Evolutionary conservation across 495 filamentous ascomycete species (phyloP).

Genomic region (Daldinia concentrica): DNA sequence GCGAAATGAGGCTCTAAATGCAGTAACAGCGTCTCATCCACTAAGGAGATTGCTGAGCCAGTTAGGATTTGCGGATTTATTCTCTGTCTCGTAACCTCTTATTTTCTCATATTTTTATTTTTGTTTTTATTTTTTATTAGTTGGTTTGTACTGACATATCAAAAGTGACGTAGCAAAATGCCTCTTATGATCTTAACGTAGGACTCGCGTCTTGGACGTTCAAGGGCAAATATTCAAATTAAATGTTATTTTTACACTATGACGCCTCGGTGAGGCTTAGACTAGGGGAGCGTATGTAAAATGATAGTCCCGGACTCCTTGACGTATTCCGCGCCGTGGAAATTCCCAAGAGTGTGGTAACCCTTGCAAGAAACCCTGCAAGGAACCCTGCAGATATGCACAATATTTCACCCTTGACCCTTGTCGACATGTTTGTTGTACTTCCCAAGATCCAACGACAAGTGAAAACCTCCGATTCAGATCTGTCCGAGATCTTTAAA

Average conservation of each 20-base stretch:
- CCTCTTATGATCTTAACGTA: neutral
- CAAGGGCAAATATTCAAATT: neutral
- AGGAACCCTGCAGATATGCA: neutral
- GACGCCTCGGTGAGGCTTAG: neutral
- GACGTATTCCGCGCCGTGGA: conserved; percentile 1
- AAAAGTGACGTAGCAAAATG: conserved; percentile 7
- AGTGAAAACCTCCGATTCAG: conserved; percentile 9
- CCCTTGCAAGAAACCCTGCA: conserved; percentile 27
- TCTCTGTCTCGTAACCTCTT: neutral
- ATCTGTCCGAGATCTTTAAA: neutral
- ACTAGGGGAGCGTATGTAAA: conserved; percentile 5
- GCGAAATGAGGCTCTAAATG: conserved; percentile 18
- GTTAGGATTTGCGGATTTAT: neutral
- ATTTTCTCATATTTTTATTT: neutral
- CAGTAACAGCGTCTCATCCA: neutral
- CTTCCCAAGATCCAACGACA: conserved; percentile 9
- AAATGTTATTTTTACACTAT: neutral
- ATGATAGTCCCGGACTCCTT: conserved; percentile 5
- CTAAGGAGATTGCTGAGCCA: neutral
- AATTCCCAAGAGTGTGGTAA: conserved; percentile 36
- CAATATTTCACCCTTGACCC: conserved; percentile 1
- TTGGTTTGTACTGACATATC: neutral
- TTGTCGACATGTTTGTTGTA: conserved; percentile 6
- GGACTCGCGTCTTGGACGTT: neutral
- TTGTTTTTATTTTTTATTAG: too few relatives aligned